phyloP scores from a whole-genome alignment of 2,329 filamentous ascomycete species.

The Diplodia seriata region DNA sequence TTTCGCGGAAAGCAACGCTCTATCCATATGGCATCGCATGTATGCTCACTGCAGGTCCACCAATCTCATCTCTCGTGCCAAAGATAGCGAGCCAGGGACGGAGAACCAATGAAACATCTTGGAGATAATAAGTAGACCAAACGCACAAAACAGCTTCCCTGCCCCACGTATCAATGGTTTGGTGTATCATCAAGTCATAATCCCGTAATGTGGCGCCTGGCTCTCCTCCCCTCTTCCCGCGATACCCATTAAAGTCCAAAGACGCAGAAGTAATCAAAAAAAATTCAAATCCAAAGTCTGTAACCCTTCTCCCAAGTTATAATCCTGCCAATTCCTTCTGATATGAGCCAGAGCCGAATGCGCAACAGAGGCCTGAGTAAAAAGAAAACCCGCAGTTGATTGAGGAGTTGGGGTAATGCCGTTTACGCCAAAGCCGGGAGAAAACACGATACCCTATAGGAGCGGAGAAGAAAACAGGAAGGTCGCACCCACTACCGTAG shows the following conservation, averaged over 20 bases:
- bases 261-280: conserved; percentile 8
- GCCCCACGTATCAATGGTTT: not conserved
- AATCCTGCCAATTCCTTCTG: not conserved
- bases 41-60: not conserved
- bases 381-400: not conserved
- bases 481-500: no score
- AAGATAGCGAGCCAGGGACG: not conserved
- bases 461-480: not conserved
- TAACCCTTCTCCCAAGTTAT: not conserved
- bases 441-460: conserved; percentile 10
- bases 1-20: conserved; percentile 4
- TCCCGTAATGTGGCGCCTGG: not conserved
- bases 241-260: not conserved
- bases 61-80: not conserved
- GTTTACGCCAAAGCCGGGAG: not conserved
- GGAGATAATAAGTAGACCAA: not conserved
- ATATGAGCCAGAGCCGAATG: conserved; percentile 3
- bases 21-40: not conserved
- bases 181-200: conserved; percentile 25
- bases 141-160: not conserved
- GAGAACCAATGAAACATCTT: not conserved
- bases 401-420: not conserved
- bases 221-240: not conserved
- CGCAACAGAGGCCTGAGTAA: not conserved
- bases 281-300: not conserved